These are phyloP conservation scores for Zygosaccharomyces sapae DNA, from an alignment of 1,139 yeast genomes.

Conservation along the genomic window DNA sequence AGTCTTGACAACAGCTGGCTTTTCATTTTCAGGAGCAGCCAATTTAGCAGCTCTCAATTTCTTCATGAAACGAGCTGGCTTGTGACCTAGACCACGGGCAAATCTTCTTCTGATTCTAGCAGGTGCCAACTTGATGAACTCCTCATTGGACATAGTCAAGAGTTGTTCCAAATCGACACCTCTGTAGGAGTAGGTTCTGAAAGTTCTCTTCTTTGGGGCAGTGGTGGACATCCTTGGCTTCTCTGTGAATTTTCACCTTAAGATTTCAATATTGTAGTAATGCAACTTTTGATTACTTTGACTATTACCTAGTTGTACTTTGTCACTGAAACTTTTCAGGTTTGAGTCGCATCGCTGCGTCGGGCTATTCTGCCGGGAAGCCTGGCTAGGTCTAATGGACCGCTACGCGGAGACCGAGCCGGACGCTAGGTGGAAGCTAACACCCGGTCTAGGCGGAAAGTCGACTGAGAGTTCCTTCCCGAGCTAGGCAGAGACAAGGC, in stretches of 20 bases:
- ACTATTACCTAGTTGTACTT: neutral
- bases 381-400: no score
- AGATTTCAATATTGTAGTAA: neutral
- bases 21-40: conserved; percentile 88
- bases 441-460: no score
- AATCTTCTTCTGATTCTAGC: conserved; percentile 99
- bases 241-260: conserved; percentile 1
- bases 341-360: conserved; percentile 4
- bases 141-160: conserved; percentile 93
- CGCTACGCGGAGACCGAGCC: no score
- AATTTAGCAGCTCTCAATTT: conserved; percentile 98
- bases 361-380: neutral
- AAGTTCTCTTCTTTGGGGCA: conserved; percentile 71
- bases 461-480: no score
- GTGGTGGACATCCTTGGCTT: conserved; percentile 13
- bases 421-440: no score
- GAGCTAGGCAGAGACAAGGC: no score
- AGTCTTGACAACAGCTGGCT: conserved; percentile 98
- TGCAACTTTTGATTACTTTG: neutral
- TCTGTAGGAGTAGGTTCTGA: conserved; percentile 97
- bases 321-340: conserved; percentile 6
- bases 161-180: conserved; percentile 97
- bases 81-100: conserved; percentile 93
- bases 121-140: conserved; percentile 92
- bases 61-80: conserved; percentile 96